Percentiles rank a stretch among this genome's conserved stretches.
phyloP scores from a whole-genome alignment of 2,329 filamentous ascomycete species.

The Lojkania enalia region DNA sequence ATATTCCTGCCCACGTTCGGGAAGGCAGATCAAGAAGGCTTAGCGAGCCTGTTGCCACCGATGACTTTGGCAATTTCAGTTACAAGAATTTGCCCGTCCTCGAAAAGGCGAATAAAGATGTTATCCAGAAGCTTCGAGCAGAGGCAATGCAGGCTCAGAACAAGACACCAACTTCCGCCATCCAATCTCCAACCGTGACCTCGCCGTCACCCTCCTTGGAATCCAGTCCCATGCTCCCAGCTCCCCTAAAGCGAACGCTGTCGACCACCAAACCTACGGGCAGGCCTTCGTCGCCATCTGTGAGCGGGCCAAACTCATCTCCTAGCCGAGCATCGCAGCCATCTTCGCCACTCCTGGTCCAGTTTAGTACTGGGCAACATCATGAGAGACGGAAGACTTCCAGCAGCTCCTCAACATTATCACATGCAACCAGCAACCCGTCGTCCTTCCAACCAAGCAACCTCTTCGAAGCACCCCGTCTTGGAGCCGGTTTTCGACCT shows the following conservation, averaged over 20 bases:
- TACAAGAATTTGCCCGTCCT: conserved; percentile 97
- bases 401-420: conserved; percentile 81
- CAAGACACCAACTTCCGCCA: conserved; percentile 49
- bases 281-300: conserved; percentile 83
- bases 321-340: conserved; percentile 83
- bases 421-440: conserved; percentile 69
- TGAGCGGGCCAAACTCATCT: conserved; percentile 80
- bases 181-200: conserved; percentile 46
- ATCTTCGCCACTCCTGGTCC: conserved; percentile 90
- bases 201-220: conserved; percentile 73
- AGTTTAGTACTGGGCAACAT: conserved; percentile 84
- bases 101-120: conserved; percentile 98
- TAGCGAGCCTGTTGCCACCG: conserved; percentile 83
- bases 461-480: conserved; percentile 71
- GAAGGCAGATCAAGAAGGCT: conserved; percentile 85
- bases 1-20: conserved; percentile 94
- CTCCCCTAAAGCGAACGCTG: conserved; percentile 77
- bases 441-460: conserved; percentile 69
- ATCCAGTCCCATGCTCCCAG: conserved; percentile 80
- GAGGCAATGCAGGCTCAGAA: conserved; percentile 78
- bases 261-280: conserved; percentile 75
- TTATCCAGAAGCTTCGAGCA: conserved; percentile 92
- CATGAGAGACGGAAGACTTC: conserved; percentile 89
- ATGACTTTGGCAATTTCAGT: conserved; percentile 94
- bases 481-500: conserved; percentile 55